Evolutionary conservation across 176 grass and related monocot species (phyloP).

Genomic region (Stipa capillata): DNA sequence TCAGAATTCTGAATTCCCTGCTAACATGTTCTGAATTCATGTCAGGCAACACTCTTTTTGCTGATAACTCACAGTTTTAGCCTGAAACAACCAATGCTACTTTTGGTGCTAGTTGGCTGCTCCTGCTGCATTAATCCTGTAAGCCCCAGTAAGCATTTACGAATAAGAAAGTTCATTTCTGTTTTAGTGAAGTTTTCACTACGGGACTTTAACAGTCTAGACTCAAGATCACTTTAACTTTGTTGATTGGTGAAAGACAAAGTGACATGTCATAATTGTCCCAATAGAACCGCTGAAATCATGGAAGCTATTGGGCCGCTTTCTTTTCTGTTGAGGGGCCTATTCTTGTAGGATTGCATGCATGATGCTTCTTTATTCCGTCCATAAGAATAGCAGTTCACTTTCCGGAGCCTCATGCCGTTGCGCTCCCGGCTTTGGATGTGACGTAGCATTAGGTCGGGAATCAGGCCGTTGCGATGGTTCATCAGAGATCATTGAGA

Average conservation of each 20-base stretch:
- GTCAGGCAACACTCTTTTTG: not conserved
- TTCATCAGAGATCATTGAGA: not conserved
- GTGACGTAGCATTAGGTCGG: no score
- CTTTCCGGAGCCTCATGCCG: conserved; percentile 18
- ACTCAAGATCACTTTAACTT: conserved; percentile 1
- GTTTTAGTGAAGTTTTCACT: not conserved
- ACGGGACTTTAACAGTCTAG: not conserved
- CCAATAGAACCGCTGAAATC: not conserved
- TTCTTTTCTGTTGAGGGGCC: conserved; percentile 11
- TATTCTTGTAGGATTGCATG: conserved; percentile 10
- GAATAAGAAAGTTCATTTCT: not conserved
- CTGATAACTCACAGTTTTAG: no score
- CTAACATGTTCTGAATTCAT: conserved; percentile 1
- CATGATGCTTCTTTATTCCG: conserved; percentile 3
- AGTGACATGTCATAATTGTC: conserved; percentile 8
- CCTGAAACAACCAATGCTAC: no score
- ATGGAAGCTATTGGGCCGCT: conserved; percentile 6
- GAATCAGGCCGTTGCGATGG: conserved; percentile 27
- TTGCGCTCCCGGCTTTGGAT: conserved; percentile 21
- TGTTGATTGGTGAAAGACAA: conserved; percentile 10
- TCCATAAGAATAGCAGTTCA: not conserved
- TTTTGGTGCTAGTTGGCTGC: not conserved
- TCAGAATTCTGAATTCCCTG: no score
- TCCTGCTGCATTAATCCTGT: not conserved
- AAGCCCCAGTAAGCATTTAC: not conserved